Percentiles rank a stretch among this genome's conserved stretches.
These are phyloP conservation scores for Sungouiozyma intestinalis DNA, from an alignment of 805 yeast species.

Conservation along the genomic window DNA sequence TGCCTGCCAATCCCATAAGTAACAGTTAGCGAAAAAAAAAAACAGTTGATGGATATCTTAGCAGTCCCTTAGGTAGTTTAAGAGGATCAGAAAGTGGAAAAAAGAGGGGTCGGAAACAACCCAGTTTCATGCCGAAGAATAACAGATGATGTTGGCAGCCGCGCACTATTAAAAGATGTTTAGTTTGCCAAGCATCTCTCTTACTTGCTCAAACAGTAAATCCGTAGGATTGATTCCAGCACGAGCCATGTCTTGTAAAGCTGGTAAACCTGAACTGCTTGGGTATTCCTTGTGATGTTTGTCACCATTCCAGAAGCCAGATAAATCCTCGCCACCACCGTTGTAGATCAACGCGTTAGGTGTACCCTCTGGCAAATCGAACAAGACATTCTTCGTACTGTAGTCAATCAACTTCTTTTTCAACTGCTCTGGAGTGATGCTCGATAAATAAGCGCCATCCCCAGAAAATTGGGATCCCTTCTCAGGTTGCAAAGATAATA, in stretches of 20 bases:
- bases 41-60: too few relatives aligned
- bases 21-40: background rate
- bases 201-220: conserved; percentile 19
- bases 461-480: conserved; percentile 47
- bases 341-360: conserved; percentile 71
- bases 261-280: background rate
- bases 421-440: conserved; percentile 61
- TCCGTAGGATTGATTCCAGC: conserved; percentile 16
- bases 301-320: conserved; percentile 44
- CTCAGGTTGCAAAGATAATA: conserved; percentile 75
- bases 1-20: background rate
- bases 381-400: conserved; percentile 49
- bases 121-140: background rate
- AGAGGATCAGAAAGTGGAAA: too few relatives aligned
- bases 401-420: conserved; percentile 65
- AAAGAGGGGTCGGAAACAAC: too few relatives aligned
- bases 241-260: background rate
- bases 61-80: too few relatives aligned
- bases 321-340: conserved; percentile 68
- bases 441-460: conserved; percentile 11
- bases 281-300: background rate
- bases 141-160: background rate
- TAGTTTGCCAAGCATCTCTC: conserved; percentile 18
- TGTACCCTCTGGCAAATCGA: conserved; percentile 60
- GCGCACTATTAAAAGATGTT: conserved; percentile 11